These are phyloP conservation scores for Yamadazyma takamatsuzukensis DNA, from an alignment of 805 yeast genomes.

Conservation along the genomic window DNA sequence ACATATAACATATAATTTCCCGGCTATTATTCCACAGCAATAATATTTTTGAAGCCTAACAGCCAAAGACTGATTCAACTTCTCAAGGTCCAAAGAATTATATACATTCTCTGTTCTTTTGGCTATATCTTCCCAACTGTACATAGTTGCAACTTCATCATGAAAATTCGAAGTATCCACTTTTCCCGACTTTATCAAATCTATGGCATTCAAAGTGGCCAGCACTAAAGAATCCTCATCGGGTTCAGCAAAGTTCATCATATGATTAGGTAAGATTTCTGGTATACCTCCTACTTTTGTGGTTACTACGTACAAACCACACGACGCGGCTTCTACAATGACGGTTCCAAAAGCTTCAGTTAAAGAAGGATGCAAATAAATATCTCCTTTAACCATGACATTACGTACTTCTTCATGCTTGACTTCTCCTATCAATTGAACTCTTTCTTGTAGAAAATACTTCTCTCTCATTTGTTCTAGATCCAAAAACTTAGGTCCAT, in stretches of 20 bases:
- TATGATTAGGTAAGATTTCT: conserved; percentile 87
- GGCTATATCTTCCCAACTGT: conserved; percentile 91
- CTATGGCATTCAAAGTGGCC: conserved; percentile 70
- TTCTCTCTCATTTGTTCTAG: conserved; percentile 93
- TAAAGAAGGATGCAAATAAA: conserved; percentile 86
- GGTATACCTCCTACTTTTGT: conserved; percentile 98
- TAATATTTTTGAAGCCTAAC: conserved; percentile 62
- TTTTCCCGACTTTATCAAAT: conserved; percentile 48
- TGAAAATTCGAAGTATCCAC: conserved; percentile 79
- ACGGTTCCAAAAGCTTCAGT: conserved; percentile 99
- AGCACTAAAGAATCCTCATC: conserved; percentile 78
- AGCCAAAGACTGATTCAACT: conserved; percentile 50
- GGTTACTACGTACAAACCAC: conserved; percentile 90
- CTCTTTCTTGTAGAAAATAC: conserved; percentile 80
- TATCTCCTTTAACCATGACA: conserved; percentile 90
- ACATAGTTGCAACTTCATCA: conserved; percentile 71
- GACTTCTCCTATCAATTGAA: conserved; percentile 78
- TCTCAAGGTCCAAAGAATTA: conserved; percentile 39
- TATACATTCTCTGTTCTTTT: conserved; percentile 81
- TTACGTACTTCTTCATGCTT: conserved; percentile 91
- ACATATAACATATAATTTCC: conserved; percentile 75
- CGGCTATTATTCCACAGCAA: conserved; percentile 79
- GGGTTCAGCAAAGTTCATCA: conserved; percentile 90
- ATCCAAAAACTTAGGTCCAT: conserved; percentile 93
- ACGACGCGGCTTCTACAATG: conserved; percentile 94